Conservation (phyloP, 129 eudicot species). For the Scalesia atractyloides region DNA sequence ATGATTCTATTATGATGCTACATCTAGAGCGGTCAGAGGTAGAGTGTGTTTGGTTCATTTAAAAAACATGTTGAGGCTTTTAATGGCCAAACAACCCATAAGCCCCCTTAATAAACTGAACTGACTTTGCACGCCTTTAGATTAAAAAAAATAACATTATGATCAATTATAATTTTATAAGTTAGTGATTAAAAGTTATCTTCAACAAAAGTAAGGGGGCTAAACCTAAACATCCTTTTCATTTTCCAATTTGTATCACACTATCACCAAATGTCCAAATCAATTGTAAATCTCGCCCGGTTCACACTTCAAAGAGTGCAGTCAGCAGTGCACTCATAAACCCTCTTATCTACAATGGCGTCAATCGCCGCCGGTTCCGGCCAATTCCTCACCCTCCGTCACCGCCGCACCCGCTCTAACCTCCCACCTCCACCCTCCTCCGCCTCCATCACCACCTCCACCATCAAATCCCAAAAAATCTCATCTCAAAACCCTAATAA, state of each 20-base stretch:
- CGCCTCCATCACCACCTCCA: constrained; percentile 10
- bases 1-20: too few species aligned
- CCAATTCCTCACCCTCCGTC: constrained; percentile 29
- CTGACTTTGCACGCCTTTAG: too few species aligned
- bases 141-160: too few species aligned
- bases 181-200: neutral
- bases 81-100: too few species aligned
- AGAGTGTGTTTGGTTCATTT: too few species aligned
- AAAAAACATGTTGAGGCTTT: too few species aligned
- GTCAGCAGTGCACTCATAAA: constrained; percentile 26
- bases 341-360: constrained; percentile 49
- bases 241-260: neutral
- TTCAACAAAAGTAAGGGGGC: neutral
- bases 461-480: constrained; percentile 36
- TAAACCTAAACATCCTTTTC: neutral
- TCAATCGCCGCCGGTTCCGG: constrained; percentile 42
- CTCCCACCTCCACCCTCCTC: constrained; percentile 1
- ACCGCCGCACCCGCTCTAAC: constrained; percentile 20
- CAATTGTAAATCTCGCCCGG: constrained; percentile 34
- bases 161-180: neutral
- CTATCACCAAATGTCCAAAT: neutral
- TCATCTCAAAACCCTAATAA: constrained; percentile 41
- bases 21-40: too few species aligned
- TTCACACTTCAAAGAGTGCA: neutral
- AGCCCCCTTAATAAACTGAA: too few species aligned